A percentile compares a stretch with the other conserved stretches of the same genome.
These are phyloP conservation scores for Stromatinia cepivora DNA, from an alignment of 2,329 filamentous ascomycete genomes.

Conservation along the genomic window DNA sequence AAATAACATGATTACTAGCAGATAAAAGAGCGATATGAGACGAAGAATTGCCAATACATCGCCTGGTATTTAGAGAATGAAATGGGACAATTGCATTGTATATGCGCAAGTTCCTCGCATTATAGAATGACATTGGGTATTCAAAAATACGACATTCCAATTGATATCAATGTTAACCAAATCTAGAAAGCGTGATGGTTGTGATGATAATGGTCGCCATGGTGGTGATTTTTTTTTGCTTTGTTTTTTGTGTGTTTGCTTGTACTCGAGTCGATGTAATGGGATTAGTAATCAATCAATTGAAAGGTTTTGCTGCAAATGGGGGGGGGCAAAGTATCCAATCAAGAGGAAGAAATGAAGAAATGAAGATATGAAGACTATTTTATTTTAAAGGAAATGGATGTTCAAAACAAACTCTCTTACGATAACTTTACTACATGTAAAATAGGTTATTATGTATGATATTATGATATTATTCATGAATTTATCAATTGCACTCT, in stretches of 20 bases:
- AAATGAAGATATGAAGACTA: no score
- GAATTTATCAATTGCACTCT: no score
- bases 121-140: slow-evolving; percentile 19
- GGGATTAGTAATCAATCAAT: slow-evolving; percentile 5
- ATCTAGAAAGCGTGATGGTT: slow-evolving; percentile 3
- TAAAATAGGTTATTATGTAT: no score
- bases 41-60: neutral
- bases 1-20: neutral
- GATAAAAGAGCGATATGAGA: neutral
- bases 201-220: no score
- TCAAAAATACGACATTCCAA: neutral
- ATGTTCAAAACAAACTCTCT: no score
- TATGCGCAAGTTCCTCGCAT: slow-evolving; percentile 6
- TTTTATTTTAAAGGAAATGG: no score
- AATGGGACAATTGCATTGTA: neutral
- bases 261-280: neutral
- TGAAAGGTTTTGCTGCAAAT: neutral
- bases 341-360: neutral
- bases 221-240: neutral
- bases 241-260: neutral
- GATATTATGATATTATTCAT: no score
- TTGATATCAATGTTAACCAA: neutral
- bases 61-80: neutral
- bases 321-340: neutral
- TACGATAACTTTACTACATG: no score